Conservation (phyloP, 768 basidiomycete genomes). For the Stropharia rugosoannulata region DNA sequence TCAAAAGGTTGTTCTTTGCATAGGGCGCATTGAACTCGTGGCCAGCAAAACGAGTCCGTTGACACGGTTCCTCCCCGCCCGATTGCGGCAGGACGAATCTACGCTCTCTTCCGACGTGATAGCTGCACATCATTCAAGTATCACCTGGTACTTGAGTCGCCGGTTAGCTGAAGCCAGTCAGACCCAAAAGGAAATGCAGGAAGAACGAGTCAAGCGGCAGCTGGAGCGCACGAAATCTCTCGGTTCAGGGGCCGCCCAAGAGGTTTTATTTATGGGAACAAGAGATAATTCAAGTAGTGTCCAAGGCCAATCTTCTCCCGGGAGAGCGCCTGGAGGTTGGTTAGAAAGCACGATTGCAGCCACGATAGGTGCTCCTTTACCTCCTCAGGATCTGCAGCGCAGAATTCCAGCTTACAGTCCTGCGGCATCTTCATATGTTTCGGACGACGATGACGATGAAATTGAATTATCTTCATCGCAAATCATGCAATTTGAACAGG, state of each 20-base stretch:
- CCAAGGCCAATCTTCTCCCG: conserved; percentile 5
- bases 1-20: background rate
- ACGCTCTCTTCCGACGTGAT: conserved; percentile 64
- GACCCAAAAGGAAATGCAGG: conserved; percentile 85
- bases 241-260: conserved; percentile 75
- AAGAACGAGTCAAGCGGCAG: conserved; percentile 88
- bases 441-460: conserved; percentile 75
- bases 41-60: conserved; percentile 66
- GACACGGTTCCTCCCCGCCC: conserved; percentile 67
- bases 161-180: conserved; percentile 80
- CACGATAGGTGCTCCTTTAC: conserved; percentile 47
- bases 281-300: conserved; percentile 15
- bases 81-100: conserved; percentile 58
- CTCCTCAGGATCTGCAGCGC: conserved; percentile 22
- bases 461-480: conserved; percentile 83
- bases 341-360: conserved; percentile 62
- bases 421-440: conserved; percentile 32
- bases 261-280: conserved; percentile 47
- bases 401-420: conserved; percentile 27
- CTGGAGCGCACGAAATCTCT: conserved; percentile 81
- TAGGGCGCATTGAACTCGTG: conserved; percentile 68
- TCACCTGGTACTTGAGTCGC: conserved; percentile 89
- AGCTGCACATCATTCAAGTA: conserved; percentile 90
- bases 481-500: conserved; percentile 89
- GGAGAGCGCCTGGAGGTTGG: conserved; percentile 46